Base-by-base conservation (phyloP, 768 basidiomycete genomes). In the Suillus luteus region DNA sequence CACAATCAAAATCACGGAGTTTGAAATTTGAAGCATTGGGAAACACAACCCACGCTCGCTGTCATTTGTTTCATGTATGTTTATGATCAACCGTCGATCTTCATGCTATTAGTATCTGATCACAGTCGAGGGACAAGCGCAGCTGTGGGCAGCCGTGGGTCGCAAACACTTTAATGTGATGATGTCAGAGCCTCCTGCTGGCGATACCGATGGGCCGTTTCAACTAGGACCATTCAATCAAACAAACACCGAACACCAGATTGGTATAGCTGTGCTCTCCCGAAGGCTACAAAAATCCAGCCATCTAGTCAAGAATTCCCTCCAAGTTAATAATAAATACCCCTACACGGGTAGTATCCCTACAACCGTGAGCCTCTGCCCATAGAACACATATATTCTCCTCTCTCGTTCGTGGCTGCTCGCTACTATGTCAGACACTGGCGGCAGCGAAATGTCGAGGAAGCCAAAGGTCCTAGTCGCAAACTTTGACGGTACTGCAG, bases 401-500 rank as follows among this genome's bases (percentile, higher is more conserved):
- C 22, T 15, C 10, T 31, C 11, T 41, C 5, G 27, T 41, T 41
- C 11, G 38, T 40, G 40, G 12, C 24, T 27, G 10, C 38, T 41
- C 55, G 17, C 31, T 41, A 55, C n/a, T 40, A 76, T 75, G 73
- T 62, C 67, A 24, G 62, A 67, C 51, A 17, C 31, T 14, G 62
- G 54, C 31, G 43, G 37, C 11, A 59, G 41, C 35, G 38, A 65
- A 31, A 6, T 59, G 8, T 58, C 63, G 8, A 62, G 64, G 12
- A 60, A 63, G 48, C 69, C 80, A 11, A 81, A 84, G 38, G 81
- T 81, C 0, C 79, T 89, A 35, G 77, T 90, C 37, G 76, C 91
- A 27, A 89, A 87, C 72, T 91, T 91, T 69, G 90, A 91, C 66
- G 90, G 90, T 14, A 90, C 90, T 4, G 72, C 80, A 2, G 78